Evolutionary conservation across 2,329 filamentous ascomycete genomes (phyloP), one percentile per base, ranked within the genome.

Genomic region (Nemania bipapillata): DNA sequence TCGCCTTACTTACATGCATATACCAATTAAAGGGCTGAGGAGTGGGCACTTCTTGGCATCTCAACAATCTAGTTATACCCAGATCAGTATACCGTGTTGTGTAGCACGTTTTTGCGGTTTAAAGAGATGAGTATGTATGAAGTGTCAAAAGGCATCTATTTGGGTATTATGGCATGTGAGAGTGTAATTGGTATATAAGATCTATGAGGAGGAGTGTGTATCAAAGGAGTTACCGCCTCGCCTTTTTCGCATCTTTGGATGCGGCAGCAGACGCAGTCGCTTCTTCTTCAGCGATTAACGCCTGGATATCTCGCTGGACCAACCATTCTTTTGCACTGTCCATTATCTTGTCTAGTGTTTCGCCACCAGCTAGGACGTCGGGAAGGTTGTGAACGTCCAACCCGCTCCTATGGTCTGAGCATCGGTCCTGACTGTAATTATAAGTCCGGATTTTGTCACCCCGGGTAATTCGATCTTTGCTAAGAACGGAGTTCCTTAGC

Each of bases 361-460:
- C 86, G 1, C 86, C 89, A 12, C 94, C 94, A 55, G 86, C 87
- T 62, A 97, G 84, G n/a, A 97, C 91, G 75, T 91, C 88, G 58
- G 92, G 90, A 69, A 97, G 81, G 77, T 94, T 92, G 77, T 95
- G 90, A 15, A 94, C 86, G 64, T 94, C 94, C 45, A 92, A 79
- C 0, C 92, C 93, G 74, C 91, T 93, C 47, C 94, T 86, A 80
- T 97, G 94, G 77, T 97, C 94, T 1, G 94, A 97, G 73, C 96
- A 94, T 50, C 94, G 86, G 80, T 94, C 86, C 77, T 89, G 87
- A 70, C 82, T 84, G 80, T 88, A 89, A 79, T 97, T 97, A 80
- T 97, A 97, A 0, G 94, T 97, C 69, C 94, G 86, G 66, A 99
- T 91, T 83, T 99, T 99, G 82, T 98, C 94, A 54, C 93, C 93